Evolutionary conservation across 495 filamentous ascomycete species (phyloP), one percentile per base, ranked within the genome.

Genomic region (Xylaria grammica): DNA sequence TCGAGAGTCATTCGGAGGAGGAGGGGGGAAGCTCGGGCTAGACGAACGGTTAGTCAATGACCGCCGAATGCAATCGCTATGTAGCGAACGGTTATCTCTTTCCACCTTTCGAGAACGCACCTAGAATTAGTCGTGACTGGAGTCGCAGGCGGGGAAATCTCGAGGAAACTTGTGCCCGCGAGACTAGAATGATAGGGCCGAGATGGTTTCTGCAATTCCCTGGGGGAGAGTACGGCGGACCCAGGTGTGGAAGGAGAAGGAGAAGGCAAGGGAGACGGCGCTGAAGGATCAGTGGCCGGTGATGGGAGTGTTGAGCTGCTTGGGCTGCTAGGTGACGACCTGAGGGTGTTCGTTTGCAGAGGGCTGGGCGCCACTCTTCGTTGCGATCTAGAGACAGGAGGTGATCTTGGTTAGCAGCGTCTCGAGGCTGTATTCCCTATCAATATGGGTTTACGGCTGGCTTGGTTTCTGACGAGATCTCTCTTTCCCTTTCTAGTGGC

Each of bases 1-100:
- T 62, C 72, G 75, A 58, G 54, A 71, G 60, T 81, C 80, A 81
- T 82, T 78, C 79, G 79, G 73, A 69, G 71, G 67, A 34, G 64
- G 67, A 10, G 72, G 74, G 29, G 56, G 62, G 13, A 46, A 70
- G 56, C 55, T 71, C 60, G 75, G 67, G 71, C 78, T 79, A 52
- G n/a, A 42, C 11, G 32, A 11, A 38, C 42, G n/a, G 60, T 38
- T 55, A 54, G 70, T 78, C 59, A 77, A 19, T n/a, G 38, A 3
- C 27, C 30, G 38, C 30, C 11, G 10, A 3, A 4, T 1, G 13
- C 30, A 8, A 9, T 27, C 19, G 27, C 22, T 56, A 29, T 29
- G 29, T 38, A 11, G 46, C 38, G 36, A 29, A 29, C 70, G 54
- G 22, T 56, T 50, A 42, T 46, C 42, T 27, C 20, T 26, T n/a